Percentiles rank a stretch among this genome's conserved stretches.
Conservation (phyloP, 169 alveolate species). For the Plasmodium coatneyi region DNA sequence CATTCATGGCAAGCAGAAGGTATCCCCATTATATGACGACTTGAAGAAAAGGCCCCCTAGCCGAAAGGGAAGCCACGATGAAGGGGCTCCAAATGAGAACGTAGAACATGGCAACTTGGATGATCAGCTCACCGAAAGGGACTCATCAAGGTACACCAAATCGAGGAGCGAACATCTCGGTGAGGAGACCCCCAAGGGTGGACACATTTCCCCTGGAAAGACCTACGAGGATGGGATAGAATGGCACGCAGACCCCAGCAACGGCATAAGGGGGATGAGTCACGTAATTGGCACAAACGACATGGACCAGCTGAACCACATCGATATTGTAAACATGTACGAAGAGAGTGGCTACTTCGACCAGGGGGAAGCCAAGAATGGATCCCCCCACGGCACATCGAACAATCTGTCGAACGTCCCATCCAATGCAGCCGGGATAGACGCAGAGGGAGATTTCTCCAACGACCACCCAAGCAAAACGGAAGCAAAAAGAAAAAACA, state of each 20-base stretch:
- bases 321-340: conserved; percentile 63
- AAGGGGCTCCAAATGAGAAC: not conserved
- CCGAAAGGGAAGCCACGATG: not conserved
- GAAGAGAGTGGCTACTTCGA: conserved; percentile 2
- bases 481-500: not conserved
- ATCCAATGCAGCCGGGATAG: not conserved
- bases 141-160: not conserved
- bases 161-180: not conserved
- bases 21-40: not conserved
- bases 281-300: not conserved
- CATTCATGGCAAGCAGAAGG: not conserved
- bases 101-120: not conserved
- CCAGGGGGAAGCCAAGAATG: not conserved
- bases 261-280: not conserved
- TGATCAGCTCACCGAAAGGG: not conserved
- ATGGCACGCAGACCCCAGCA: not conserved
- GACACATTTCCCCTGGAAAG: not conserved
- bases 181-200: not conserved
- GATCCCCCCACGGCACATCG: not conserved
- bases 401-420: not conserved
- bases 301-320: conserved; percentile 20
- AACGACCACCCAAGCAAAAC: not conserved
- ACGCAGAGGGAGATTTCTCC: not conserved
- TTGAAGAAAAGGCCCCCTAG: not conserved
- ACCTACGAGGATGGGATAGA: not conserved